Conservation (phyloP, 1,284 basidiomycete genomes). For the Ustilago vetiveriae region DNA sequence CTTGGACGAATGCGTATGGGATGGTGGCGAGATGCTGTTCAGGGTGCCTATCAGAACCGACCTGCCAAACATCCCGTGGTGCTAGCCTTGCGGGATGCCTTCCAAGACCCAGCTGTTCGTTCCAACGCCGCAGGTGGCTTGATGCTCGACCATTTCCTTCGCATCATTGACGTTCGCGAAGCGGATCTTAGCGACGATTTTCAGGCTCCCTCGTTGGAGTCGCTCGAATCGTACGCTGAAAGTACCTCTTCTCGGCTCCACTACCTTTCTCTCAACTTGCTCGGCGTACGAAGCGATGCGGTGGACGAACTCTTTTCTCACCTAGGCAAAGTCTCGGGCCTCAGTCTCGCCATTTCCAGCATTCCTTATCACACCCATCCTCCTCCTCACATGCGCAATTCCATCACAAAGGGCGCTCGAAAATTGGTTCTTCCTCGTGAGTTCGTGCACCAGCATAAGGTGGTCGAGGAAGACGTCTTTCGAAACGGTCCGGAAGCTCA, state of each 20-base stretch:
- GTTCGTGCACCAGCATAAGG: constrained; percentile 79
- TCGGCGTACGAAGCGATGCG: constrained; percentile 41
- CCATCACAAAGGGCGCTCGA: constrained; percentile 69
- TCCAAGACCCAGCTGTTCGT: constrained; percentile 56
- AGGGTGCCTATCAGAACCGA: constrained; percentile 55
- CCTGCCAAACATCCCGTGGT: constrained; percentile 61
- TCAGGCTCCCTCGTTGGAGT: constrained; percentile 53
- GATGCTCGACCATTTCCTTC: constrained; percentile 63
- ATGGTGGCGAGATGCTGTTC: constrained; percentile 65
- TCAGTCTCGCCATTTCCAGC: constrained; percentile 49
- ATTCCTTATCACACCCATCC: constrained; percentile 62
- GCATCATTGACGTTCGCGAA: constrained; percentile 64
- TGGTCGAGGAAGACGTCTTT: constrained; percentile 87
- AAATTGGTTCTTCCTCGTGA: constrained; percentile 84
- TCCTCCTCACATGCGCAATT: constrained; percentile 48
- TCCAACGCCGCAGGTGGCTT: constrained; percentile 49
- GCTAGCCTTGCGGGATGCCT: constrained; percentile 56
- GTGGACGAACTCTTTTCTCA: constrained; percentile 64
- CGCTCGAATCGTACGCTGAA: constrained; percentile 61
- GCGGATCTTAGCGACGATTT: constrained; percentile 56
- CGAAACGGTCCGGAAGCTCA: constrained; percentile 75
- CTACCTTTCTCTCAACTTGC: constrained; percentile 60
- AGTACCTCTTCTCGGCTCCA: constrained; percentile 57
- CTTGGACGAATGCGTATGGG: constrained; percentile 63
- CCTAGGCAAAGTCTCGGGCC: constrained; percentile 64